Evolutionary conservation across 1,284 basidiomycete species (phyloP), one percentile per base, ranked within the genome.

Genomic region (Ceratobasidium sp.): DNA sequence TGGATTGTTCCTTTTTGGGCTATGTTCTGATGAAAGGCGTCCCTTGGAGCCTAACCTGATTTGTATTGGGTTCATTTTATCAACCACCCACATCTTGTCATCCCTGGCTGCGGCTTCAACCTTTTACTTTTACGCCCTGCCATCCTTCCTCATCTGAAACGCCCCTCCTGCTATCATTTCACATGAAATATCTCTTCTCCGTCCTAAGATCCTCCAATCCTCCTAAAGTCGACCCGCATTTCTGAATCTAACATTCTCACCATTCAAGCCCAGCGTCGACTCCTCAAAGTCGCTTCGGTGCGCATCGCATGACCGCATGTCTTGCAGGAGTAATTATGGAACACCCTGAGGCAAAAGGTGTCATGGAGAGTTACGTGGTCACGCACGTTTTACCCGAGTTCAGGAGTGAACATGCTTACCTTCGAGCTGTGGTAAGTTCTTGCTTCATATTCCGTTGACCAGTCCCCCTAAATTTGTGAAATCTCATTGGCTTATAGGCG

Each of bases 321-420:
- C 84, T 95, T 2, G 89, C 87, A 0, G 88, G 88, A 0, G 89
- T 91, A 82, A 91, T 93, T 77, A 90, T 93, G 88, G 86, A 87
- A 57, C 91, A 93, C 79, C 91, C 92, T 9, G 89, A 92, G 46
- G 90, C 94, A 73, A 90, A 88, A 77, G 83, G 83, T 63, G 88
- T 86, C 74, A 90, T 95, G 86, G 92, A 94, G 80, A 84, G 87
- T 38, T 94, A 95, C 80, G 82, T 94, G 76, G 76, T 89, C 41
- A 87, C 87, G 75, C 88, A 91, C 76, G 90, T 95, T 41, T 85
- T 91, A 59, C 90, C 91, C 3, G 89, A 90, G 79, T 91, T 94
- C 76, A 80, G 83, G 3, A 85, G 85, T 32, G 79, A 82, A 2
- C 88, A 93, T 75, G 87, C 89, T 0, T 94, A 91, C 79, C 83